Conservation (phyloP, 345 rosid species). For the Camelina hispida region DNA sequence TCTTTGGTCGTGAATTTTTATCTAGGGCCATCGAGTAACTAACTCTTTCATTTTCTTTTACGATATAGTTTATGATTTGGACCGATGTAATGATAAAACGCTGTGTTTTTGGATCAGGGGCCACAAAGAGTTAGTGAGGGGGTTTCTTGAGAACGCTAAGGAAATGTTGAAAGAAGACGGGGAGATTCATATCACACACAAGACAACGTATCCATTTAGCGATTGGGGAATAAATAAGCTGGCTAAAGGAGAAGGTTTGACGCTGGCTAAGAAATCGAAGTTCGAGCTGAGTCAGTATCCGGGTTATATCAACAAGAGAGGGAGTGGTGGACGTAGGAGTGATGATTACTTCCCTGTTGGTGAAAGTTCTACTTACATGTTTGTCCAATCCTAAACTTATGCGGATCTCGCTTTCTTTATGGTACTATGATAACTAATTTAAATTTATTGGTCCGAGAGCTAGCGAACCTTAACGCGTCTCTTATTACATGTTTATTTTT, state of each 20-base stretch:
- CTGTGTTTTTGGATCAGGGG: slow-evolving; percentile 26
- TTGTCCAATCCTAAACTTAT: neutral
- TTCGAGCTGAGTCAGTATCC: slow-evolving; percentile 50
- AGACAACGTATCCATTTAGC: slow-evolving; percentile 53
- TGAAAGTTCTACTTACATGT: slow-evolving; percentile 40
- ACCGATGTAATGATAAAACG: neutral
- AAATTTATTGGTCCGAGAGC: neutral
- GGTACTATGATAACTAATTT: neutral
- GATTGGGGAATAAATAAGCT: slow-evolving; percentile 49
- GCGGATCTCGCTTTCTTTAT: neutral
- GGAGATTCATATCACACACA: slow-evolving; percentile 65
- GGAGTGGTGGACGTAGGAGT: slow-evolving; percentile 48
- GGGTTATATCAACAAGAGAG: slow-evolving; percentile 60
- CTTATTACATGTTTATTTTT: neutral
- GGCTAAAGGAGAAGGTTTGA: slow-evolving; percentile 46
- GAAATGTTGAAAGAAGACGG: slow-evolving; percentile 52
- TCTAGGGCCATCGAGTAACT: slow-evolving; percentile 26
- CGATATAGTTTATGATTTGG: neutral
- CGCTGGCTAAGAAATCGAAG: slow-evolving; percentile 30
- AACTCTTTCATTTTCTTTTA: neutral
- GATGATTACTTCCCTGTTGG: slow-evolving; percentile 33
- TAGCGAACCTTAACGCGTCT: neutral
- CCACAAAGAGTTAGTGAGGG: slow-evolving; percentile 48
- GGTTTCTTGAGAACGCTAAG: slow-evolving; percentile 54
- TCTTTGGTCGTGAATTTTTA: slow-evolving; percentile 37